Percentiles rank a stretch among this genome's conserved stretches.
Evolutionary conservation across 2,329 filamentous ascomycete species (phyloP).

Genomic region (Fusarium nurragi): DNA sequence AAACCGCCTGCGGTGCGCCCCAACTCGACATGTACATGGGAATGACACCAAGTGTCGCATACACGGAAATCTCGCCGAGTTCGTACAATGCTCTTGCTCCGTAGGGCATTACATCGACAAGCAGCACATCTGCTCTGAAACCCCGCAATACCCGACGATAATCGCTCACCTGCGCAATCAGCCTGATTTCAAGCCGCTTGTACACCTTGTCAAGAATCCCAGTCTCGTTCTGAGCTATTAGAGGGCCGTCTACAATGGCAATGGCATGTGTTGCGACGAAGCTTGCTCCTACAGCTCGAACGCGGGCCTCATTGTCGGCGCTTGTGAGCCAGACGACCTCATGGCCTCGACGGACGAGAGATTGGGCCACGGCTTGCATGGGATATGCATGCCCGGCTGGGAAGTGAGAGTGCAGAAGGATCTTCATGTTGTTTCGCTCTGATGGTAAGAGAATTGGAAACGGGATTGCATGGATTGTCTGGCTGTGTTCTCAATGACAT

Average conservation of each 20-base stretch:
- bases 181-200: constrained; percentile 40
- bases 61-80: constrained; percentile 48
- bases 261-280: constrained; percentile 48
- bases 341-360: constrained; percentile 51
- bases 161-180: constrained; percentile 50
- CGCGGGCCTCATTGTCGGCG: constrained; percentile 48
- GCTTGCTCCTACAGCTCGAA: constrained; percentile 47
- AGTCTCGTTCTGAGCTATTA: constrained; percentile 42
- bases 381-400: constrained; percentile 53
- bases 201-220: constrained; percentile 48
- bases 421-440: constrained; percentile 46
- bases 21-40: constrained; percentile 50
- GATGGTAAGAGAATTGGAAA: not conserved
- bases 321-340: constrained; percentile 52
- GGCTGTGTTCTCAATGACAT: not conserved
- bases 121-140: constrained; percentile 47
- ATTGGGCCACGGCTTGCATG: constrained; percentile 52
- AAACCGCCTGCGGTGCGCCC: constrained; percentile 46
- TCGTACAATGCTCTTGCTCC: constrained; percentile 51
- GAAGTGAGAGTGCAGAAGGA: constrained; percentile 53
- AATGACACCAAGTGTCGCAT: constrained; percentile 53
- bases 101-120: constrained; percentile 52
- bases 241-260: constrained; percentile 45
- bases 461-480: not conserved
- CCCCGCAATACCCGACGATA: constrained; percentile 46